Percentiles rank a stretch among this genome's conserved stretches.
Evolutionary conservation across 306 rosid genomes (phyloP).

Genomic region (Fagus sylvatica): DNA sequence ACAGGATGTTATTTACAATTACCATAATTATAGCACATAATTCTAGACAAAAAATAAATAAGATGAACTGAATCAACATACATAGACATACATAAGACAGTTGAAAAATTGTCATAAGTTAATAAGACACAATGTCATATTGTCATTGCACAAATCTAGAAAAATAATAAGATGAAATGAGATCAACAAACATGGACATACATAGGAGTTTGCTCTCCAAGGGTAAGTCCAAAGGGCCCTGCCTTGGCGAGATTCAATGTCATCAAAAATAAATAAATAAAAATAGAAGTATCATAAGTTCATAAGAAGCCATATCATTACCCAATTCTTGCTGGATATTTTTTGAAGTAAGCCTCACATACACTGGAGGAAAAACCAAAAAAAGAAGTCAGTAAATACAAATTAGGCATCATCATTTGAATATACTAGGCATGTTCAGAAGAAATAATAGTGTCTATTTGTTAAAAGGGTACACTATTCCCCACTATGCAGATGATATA

Average conservation of each 20-base stretch:
- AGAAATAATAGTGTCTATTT: not conserved
- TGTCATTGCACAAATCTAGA: no score
- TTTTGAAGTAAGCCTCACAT: slow-evolving; percentile 95
- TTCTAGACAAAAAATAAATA: not conserved
- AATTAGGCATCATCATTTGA: slow-evolving; percentile 2
- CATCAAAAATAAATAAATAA: no score
- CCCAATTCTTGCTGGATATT: slow-evolving; percentile 85
- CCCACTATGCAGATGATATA: not conserved
- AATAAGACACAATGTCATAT: not conserved
- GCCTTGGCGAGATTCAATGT: no score
- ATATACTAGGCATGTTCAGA: not conserved
- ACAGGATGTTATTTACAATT: not conserved
- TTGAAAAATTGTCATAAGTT: not conserved
- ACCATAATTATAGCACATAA: slow-evolving; percentile 20
- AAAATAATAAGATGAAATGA: no score
- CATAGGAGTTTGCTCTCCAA: no score
- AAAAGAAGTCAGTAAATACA: slow-evolving; percentile 17
- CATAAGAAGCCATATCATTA: slow-evolving; percentile 23
- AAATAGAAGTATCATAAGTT: not conserved
- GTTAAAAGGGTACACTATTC: not conserved
- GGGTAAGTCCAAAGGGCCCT: no score
- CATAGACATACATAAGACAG: not conserved
- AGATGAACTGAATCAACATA: slow-evolving; percentile 7
- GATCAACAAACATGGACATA: no score
- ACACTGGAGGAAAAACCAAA: slow-evolving; percentile 52